These are phyloP conservation scores for Sungouiella blattae DNA, from an alignment of 805 yeast genomes.

Conservation along the genomic window DNA sequence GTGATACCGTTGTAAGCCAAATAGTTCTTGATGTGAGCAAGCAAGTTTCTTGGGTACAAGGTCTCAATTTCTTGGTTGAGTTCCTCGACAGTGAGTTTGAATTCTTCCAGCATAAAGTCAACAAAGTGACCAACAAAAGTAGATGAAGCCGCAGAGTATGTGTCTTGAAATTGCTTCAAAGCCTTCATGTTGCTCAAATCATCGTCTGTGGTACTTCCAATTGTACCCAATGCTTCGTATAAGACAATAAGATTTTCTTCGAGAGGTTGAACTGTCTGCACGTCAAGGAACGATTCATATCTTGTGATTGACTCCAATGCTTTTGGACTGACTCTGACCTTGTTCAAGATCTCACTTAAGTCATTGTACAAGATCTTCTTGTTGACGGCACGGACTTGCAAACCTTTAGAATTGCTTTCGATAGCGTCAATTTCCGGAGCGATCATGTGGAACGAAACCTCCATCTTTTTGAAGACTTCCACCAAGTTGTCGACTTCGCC, in stretches of 20 bases:
- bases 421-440: slow-evolving; percentile 66
- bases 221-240: slow-evolving; percentile 62
- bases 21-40: slow-evolving; percentile 25
- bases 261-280: slow-evolving; percentile 38
- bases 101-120: slow-evolving; percentile 28
- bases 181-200: slow-evolving; percentile 67
- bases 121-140: slow-evolving; percentile 48
- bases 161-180: slow-evolving; percentile 57
- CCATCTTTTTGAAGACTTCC: slow-evolving; percentile 39
- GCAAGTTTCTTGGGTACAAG: slow-evolving; percentile 20
- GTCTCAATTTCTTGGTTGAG: slow-evolving; percentile 27
- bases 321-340: slow-evolving; percentile 61
- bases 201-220: slow-evolving; percentile 43
- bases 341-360: slow-evolving; percentile 60
- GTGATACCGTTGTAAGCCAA: slow-evolving; percentile 32
- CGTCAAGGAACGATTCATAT: slow-evolving; percentile 48
- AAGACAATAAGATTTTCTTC: slow-evolving; percentile 58
- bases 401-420: slow-evolving; percentile 73
- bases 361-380: slow-evolving; percentile 73
- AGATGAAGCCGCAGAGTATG: slow-evolving; percentile 54
- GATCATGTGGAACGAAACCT: slow-evolving; percentile 37
- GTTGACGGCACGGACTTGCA: slow-evolving; percentile 80
- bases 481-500: slow-evolving; percentile 34
- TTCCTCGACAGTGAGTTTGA: slow-evolving; percentile 40
- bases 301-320: slow-evolving; percentile 47